Evolutionary conservation across 2,329 filamentous ascomycete species (phyloP).

Genomic region (Aspergillus neotritici): DNA sequence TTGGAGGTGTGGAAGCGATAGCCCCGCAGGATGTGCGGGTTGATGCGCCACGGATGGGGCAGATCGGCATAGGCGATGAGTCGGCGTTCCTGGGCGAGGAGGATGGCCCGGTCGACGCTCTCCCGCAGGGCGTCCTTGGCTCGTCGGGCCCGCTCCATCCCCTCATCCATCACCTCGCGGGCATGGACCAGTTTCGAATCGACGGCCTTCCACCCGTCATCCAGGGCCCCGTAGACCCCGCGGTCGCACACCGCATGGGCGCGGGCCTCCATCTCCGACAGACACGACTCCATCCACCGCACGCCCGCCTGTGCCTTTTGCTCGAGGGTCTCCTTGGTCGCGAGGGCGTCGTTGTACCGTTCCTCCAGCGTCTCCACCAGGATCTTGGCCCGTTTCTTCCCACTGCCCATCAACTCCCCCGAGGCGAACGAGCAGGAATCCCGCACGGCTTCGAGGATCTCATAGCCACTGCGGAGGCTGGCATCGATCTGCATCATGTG

Average conservation of each 20-base stretch:
- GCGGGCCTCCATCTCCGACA: constrained; percentile 77
- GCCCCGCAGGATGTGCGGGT: constrained; percentile 83
- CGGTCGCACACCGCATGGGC: constrained; percentile 74
- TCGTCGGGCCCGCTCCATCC: constrained; percentile 73
- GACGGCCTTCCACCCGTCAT: constrained; percentile 71
- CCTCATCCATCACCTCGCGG: constrained; percentile 70
- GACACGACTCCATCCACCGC: constrained; percentile 75
- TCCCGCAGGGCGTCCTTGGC: constrained; percentile 79
- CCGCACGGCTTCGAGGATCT: constrained; percentile 78
- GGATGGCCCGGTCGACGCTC: constrained; percentile 72
- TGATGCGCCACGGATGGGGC: constrained; percentile 86
- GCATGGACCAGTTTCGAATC: constrained; percentile 73
- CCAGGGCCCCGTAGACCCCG: constrained; percentile 71
- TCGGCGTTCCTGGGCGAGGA: constrained; percentile 69
- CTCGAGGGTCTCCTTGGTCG: constrained; percentile 77
- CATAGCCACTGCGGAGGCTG: constrained; percentile 76
- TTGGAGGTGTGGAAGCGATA: constrained; percentile 94
- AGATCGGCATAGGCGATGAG: constrained; percentile 86
- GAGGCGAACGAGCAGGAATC: constrained; percentile 85
- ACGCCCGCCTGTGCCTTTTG: constrained; percentile 88
- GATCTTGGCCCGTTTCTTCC: constrained; percentile 74
- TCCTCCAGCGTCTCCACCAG: constrained; percentile 89
- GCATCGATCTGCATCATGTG: constrained; percentile 75
- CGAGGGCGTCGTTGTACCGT: constrained; percentile 79
- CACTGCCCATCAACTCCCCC: constrained; percentile 81